phyloP scores from a whole-genome alignment of 2,329 filamentous ascomycete species.

The Pseudogymnoascus sp. region DNA sequence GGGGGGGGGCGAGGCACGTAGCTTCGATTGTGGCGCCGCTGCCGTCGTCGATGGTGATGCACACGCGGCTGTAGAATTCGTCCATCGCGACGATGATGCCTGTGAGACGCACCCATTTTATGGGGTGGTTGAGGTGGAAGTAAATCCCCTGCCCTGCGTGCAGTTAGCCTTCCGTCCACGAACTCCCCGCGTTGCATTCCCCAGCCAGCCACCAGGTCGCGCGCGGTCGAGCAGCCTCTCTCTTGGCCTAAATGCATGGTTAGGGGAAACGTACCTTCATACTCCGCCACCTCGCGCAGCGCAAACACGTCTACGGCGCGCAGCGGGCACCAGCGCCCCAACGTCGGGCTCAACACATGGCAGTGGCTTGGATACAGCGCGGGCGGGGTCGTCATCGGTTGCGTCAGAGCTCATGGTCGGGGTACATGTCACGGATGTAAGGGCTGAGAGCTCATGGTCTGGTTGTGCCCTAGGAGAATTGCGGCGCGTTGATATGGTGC shows the following conservation, averaged over 20 bases:
- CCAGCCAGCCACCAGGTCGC: neutral
- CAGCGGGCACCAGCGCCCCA: conserved; percentile 53
- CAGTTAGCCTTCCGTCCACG: neutral
- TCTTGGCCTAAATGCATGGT: neutral
- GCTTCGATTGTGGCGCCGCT: conserved; percentile 52
- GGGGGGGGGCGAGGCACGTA: conserved; percentile 19
- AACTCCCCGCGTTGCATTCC: neutral
- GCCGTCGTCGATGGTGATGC: conserved; percentile 59
- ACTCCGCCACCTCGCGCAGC: conserved; percentile 42
- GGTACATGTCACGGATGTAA: neutral
- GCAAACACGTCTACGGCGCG: conserved; percentile 42
- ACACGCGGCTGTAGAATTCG: conserved; percentile 39
- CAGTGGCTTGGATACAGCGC: conserved; percentile 55
- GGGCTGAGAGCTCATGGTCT: neutral
- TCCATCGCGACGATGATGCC: conserved; percentile 62
- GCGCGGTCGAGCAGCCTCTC: neutral
- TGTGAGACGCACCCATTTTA: conserved; percentile 66
- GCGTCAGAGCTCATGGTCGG: conserved; percentile 10
- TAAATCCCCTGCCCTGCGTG: conserved; percentile 48
- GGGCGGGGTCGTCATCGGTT: conserved; percentile 17
- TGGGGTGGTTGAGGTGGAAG: conserved; percentile 67
- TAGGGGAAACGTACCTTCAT: conserved; percentile 39
- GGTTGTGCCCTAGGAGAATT: neutral
- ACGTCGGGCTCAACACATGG: conserved; percentile 55
- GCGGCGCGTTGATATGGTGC: neutral